Conservation (phyloP, 2,329 filamentous ascomycete species). For the Neofusicoccum sp. region DNA sequence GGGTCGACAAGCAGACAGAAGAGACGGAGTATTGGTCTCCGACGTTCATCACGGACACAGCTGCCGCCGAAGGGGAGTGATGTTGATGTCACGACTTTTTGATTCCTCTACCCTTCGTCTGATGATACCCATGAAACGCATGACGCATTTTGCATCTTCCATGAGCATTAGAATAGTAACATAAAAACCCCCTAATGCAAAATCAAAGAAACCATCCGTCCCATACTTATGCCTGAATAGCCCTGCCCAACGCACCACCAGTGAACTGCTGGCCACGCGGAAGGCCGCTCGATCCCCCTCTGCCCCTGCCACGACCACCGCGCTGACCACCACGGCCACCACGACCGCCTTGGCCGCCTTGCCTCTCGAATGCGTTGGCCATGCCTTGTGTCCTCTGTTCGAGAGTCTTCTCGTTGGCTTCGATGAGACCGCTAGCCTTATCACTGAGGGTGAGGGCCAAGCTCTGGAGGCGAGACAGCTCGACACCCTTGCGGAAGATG, state of each 20-base stretch:
- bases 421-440: slow-evolving; percentile 93
- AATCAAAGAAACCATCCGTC: slow-evolving; percentile 10
- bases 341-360: slow-evolving; percentile 72
- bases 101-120: slow-evolving; percentile 13
- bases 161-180: slow-evolving; percentile 18
- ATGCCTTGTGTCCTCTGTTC: slow-evolving; percentile 97
- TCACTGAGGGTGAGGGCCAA: slow-evolving; percentile 90
- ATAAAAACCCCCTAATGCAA: slow-evolving; percentile 12
- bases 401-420: slow-evolving; percentile 94
- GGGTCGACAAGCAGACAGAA: slow-evolving; percentile 81
- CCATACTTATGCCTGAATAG: slow-evolving; percentile 45
- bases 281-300: slow-evolving; percentile 60
- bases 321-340: slow-evolving; percentile 58
- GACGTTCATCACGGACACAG: slow-evolving; percentile 59
- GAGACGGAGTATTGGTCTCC: slow-evolving; percentile 96
- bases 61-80: slow-evolving; percentile 8
- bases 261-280: slow-evolving; percentile 78
- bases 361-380: slow-evolving; percentile 90
- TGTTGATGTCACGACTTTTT: slow-evolving; percentile 6
- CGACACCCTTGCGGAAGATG: slow-evolving; percentile 99
- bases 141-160: slow-evolving; percentile 18
- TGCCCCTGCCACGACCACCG: slow-evolving; percentile 62
- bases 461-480: slow-evolving; percentile 93
- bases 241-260: slow-evolving; percentile 69
- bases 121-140: slow-evolving; percentile 17